These are phyloP conservation scores for Penicillium sp. DNA, from an alignment of 2,329 filamentous ascomycete species.

Conservation along the genomic window DNA sequence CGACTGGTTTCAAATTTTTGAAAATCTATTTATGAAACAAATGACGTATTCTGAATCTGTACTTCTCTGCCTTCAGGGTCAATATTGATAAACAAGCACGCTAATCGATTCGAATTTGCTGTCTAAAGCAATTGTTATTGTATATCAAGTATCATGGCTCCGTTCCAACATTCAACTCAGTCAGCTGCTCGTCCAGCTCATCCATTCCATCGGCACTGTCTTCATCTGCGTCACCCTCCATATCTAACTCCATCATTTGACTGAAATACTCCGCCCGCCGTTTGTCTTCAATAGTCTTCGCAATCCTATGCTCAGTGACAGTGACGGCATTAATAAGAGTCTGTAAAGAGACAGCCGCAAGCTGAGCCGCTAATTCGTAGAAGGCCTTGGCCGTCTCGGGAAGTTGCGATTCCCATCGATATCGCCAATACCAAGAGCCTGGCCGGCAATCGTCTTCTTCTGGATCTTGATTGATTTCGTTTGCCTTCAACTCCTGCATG, in stretches of 20 bases:
- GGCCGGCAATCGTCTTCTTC: conserved; percentile 43
- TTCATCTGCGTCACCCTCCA: conserved; percentile 18
- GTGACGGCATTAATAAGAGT: conserved; percentile 55
- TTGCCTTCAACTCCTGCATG: conserved; percentile 44
- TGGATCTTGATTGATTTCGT: conserved; percentile 40
- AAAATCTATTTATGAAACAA: background rate
- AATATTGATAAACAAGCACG: background rate
- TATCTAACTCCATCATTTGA: conserved; percentile 20
- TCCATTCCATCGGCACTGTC: conserved; percentile 18
- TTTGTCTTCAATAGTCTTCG: conserved; percentile 39
- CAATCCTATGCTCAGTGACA: conserved; percentile 50
- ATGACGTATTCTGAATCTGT: too few relatives aligned
- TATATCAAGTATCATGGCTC: background rate
- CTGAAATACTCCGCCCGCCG: conserved; percentile 32
- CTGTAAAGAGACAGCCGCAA: conserved; percentile 53
- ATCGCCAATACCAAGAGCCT: conserved; percentile 54
- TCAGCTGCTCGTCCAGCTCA: conserved; percentile 19
- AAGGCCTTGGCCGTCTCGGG: conserved; percentile 49
- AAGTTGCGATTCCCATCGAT: conserved; percentile 51
- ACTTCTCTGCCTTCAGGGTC: background rate
- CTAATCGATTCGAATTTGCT: background rate
- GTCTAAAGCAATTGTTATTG: too few relatives aligned
- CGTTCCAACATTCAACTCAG: conserved; percentile 9
- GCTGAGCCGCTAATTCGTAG: conserved; percentile 53
- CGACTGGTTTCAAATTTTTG: background rate